Conservation (phyloP, 257 asterid species). For the Cynanchum wilfordii region DNA sequence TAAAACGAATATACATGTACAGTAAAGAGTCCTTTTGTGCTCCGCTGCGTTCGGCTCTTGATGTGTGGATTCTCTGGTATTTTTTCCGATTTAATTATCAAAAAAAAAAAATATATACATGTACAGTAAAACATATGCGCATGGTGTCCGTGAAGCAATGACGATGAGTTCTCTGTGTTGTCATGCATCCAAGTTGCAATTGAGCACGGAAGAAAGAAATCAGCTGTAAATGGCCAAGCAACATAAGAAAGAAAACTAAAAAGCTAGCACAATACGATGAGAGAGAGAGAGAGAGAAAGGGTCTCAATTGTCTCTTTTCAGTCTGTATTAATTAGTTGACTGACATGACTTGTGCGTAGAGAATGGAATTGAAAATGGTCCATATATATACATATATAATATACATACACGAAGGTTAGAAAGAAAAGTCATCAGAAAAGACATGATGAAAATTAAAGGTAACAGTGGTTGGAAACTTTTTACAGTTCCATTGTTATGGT, state of each 20-base stretch:
- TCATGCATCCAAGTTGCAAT: neutral
- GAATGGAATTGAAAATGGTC: slow-evolving; percentile 10
- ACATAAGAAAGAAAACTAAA: too few relatives aligned
- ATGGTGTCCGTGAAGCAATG: neutral
- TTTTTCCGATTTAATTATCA: too few relatives aligned
- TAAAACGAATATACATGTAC: too few relatives aligned
- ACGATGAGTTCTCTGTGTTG: neutral
- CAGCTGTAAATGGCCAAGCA: too few relatives aligned
- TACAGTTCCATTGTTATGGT: neutral
- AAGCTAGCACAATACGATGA: too few relatives aligned
- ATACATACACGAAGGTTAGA: neutral
- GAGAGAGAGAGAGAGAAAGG: neutral
- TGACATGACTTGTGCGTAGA: neutral
- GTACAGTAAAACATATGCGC: neutral
- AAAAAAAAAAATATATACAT: too few relatives aligned
- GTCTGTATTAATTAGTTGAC: neutral
- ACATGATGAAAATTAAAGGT: neutral
- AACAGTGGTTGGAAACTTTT: neutral
- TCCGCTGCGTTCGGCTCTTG: too few relatives aligned
- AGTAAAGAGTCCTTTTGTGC: too few relatives aligned
- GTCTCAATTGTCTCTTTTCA: slow-evolving; percentile 6
- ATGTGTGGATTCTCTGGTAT: too few relatives aligned
- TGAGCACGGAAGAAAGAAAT: neutral
- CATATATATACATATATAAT: neutral
- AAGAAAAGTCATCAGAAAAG: neutral